Percentiles rank a stretch among this genome's conserved stretches.
Evolutionary conservation across 768 basidiomycete species (phyloP).

Genomic region (Podaxis sp.): DNA sequence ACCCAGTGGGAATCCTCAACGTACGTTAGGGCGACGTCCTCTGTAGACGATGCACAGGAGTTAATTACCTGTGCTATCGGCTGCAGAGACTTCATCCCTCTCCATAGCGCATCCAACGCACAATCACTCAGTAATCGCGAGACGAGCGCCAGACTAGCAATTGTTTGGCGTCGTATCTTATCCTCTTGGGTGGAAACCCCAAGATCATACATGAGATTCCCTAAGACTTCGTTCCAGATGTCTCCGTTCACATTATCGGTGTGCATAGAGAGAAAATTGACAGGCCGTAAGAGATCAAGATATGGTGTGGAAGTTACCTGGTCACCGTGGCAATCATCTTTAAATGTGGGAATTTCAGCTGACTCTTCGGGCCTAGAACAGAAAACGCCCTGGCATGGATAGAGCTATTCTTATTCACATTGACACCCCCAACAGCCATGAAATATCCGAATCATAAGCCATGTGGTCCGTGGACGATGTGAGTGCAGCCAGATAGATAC

Average conservation of each 20-base stretch:
- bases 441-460: too few species aligned
- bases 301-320: too few species aligned
- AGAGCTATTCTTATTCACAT: too few species aligned
- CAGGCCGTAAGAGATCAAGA: too few species aligned
- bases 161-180: not conserved
- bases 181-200: not conserved
- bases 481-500: too few species aligned
- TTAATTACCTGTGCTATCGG: not conserved
- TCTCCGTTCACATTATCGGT: not conserved
- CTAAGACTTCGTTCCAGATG: not conserved
- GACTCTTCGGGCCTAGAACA: too few species aligned
- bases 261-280: not conserved
- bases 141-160: not conserved
- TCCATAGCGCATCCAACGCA: not conserved
- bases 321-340: too few species aligned
- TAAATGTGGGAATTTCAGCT: too few species aligned
- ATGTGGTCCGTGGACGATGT: too few species aligned
- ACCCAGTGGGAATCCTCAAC: not conserved
- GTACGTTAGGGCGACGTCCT: not conserved
- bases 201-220: not conserved
- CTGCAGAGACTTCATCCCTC: not conserved
- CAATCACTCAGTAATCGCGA: not conserved
- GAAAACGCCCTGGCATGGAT: too few species aligned
- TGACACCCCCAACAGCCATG: too few species aligned
- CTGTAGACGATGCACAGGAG: not conserved